Evolutionary conservation across 176 grass and related monocot species (phyloP), one percentile per base, ranked within the genome.

Genomic region (Carex kokanica): DNA sequence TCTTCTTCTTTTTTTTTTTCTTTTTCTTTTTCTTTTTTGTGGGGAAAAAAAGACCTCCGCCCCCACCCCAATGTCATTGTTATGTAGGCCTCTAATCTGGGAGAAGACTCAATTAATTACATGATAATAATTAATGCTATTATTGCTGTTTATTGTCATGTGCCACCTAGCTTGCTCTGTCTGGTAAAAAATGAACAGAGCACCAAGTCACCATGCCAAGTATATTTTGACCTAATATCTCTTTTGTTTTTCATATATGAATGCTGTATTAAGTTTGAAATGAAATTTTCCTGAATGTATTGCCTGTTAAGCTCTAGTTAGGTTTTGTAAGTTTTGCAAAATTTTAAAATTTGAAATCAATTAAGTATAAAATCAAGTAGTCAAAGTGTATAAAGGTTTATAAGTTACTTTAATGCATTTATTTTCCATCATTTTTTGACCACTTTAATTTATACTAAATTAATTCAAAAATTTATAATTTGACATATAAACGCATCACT

Each of bases 121-220:
- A 52, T 24, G 4, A 66, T 32, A 32, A 67, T 27, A 62, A 74
- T 51, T 21, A 27, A 52, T 25, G 70, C 70, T 52, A 55, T 77
- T 49, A 73, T 49, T 73, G 40, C 69, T 23, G 67, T 73, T 75
- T 77, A 25, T 77, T 77, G 24, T 2, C 47, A 77, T 54, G 73
- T 77, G 72, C 23, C 23, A 17, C 49, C 73, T 55, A 6, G 23
- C 21, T 38, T 55, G 47, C 24, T 29, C 23, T 75, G 49, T 77
- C 49, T 27, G 24, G 5, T 77, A 17, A 51, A 18, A 75, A 75
- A 29, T 13, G 4, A 74, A 24, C 6, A 43, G 11, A 9, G 18
- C 59, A 61, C 20, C 20, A 61, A 61, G 20, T 61, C 20, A 61
- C n/a, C 8, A 61, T 61, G 32, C 1, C 2, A 14, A 70, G 34